Evolutionary conservation across 225 moss, liverwort and hornwort genomes (phyloP), one percentile per base, ranked within the genome.

Genomic region (Climacium dendroides): DNA sequence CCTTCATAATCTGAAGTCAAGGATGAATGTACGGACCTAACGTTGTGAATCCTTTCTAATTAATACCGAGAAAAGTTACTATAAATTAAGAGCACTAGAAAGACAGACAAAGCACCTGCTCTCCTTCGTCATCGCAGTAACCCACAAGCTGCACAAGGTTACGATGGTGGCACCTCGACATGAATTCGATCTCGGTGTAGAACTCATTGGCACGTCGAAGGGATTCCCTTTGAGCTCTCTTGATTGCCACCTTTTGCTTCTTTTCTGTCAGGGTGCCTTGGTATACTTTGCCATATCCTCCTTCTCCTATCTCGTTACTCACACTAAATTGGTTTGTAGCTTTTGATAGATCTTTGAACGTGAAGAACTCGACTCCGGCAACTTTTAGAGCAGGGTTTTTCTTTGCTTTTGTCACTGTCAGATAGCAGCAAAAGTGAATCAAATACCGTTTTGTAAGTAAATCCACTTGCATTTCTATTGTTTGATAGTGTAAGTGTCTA

Each of bases 91-190:
- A 82, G 41, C 26, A 35, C 19, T 43, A 8, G 83, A 75, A 86
- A 77, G 67, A 67, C 37, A 19, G 87, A 54, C 22, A 25, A 60
- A 28, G 85, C 57, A 89, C 89, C 89, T 89, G 89, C 74, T 89
- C 89, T 74, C 89, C 85, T 74, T 85, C 89, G 80, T 85, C 89
- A 80, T 89, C 89, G 64, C 89, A 80, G 57, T 80, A 85, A 6
- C 89, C 93, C 60, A 92, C 87, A 57, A 94, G 87, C 71, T 83
- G 67, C 34, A 92, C 87, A 20, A 93, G 90, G 71, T 94, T 94
- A 19, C 91, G 85, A 60, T 93, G 94, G 74, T 92, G 91, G 77
- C 92, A 93, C 63, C 94, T 92, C 23, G 93, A 94, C 80, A 94
- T 76, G 65, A 91, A 77, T 69, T 89, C 89, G 71, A 94, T 94